A percentile compares a stretch with the other conserved stretches of the same genome.
phyloP scores from a whole-genome alignment of 2,329 filamentous ascomycete species.

The Talaromyces sp. region DNA sequence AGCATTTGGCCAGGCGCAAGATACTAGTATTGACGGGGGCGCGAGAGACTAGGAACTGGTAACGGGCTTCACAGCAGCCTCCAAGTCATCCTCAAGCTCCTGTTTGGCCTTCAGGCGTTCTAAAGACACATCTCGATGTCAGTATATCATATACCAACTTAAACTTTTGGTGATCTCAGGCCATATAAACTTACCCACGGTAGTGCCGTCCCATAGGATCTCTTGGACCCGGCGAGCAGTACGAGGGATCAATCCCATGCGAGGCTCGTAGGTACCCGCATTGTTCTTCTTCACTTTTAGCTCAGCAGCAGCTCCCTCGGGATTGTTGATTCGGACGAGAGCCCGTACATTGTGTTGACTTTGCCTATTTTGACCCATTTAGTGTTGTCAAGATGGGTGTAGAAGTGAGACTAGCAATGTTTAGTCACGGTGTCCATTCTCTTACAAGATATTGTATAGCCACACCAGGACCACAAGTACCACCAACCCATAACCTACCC shows the following conservation, averaged over 20 bases:
- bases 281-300: not conserved
- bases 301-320: not conserved
- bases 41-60: no score
- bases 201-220: not conserved
- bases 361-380: conserved; percentile 1
- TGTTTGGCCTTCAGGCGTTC: not conserved
- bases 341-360: not conserved
- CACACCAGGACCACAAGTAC: not conserved
- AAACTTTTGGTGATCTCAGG: conserved; percentile 1
- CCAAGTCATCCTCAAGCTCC: not conserved
- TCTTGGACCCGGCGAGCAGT: not conserved
- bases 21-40: no score
- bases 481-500: not conserved
- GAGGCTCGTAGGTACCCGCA: not conserved
- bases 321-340: not conserved
- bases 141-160: conserved; percentile 3
- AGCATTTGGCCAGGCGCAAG: not conserved
- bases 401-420: conserved; percentile 2
- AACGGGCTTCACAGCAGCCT: no score
- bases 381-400: conserved; percentile 1
- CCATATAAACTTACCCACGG: not conserved
- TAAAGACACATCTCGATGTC: conserved; percentile 3
- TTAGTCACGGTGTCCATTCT: not conserved
- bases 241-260: not conserved
- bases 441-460: not conserved